Conservation (phyloP, 1,139 yeast genomes). For the Komagataea norvegica region DNA sequence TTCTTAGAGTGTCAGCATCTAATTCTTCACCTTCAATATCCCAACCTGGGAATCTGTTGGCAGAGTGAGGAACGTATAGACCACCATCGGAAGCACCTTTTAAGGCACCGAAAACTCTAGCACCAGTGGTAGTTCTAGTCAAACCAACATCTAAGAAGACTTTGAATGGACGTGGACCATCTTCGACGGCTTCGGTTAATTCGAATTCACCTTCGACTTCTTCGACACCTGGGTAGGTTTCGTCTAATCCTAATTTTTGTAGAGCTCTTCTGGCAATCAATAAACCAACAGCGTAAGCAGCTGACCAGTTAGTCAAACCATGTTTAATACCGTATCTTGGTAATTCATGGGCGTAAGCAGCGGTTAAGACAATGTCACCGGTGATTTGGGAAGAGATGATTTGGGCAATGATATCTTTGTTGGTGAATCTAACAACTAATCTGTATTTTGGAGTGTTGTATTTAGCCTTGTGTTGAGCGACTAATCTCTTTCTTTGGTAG, state of each 20-base stretch:
- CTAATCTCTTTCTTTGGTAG: conserved; percentile 99
- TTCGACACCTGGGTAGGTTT: conserved; percentile 97
- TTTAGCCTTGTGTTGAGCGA: conserved; percentile 99
- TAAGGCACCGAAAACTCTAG: conserved; percentile 98
- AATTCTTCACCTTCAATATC: conserved; percentile 98
- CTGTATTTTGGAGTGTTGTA: conserved; percentile 99
- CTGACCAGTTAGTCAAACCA: conserved; percentile 99
- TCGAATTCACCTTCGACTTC: conserved; percentile 99
- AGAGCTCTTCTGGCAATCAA: conserved; percentile 99
- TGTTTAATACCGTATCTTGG: conserved; percentile 97
- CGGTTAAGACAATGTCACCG: conserved; percentile 93
- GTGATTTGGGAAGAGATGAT: conserved; percentile 93
- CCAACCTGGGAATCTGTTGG: conserved; percentile 99
- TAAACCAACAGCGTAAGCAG: conserved; percentile 99
- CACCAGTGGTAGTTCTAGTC: conserved; percentile 99
- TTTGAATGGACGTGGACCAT: conserved; percentile 99
- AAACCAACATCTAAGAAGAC: conserved; percentile 99
- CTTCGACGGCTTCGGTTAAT: conserved; percentile 98
- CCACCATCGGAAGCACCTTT: conserved; percentile 99
- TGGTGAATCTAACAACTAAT: conserved; percentile 99
- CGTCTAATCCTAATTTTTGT: conserved; percentile 96
- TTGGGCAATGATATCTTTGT: conserved; percentile 99
- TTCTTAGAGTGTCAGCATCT: conserved; percentile 96
- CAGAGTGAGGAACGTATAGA: conserved; percentile 97
- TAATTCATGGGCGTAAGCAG: conserved; percentile 99